phyloP scores from a whole-genome alignment of 75 land plant genomes.

The Pinus tabuliformis region DNA sequence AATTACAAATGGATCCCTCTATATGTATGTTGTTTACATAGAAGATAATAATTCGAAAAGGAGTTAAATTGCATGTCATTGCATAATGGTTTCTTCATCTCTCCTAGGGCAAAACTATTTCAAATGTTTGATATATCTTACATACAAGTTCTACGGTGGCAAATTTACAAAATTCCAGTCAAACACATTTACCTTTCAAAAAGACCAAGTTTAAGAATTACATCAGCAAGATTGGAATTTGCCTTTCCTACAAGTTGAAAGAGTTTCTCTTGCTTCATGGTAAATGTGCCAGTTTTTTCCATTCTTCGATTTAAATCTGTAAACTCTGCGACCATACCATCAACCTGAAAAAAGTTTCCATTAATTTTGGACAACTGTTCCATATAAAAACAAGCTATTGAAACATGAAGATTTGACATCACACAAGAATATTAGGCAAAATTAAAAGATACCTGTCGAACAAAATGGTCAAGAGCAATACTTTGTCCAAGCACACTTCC shows the following conservation, averaged over 20 bases:
- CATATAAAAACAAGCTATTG: background rate
- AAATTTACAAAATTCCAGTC: background rate
- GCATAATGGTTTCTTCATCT: no score
- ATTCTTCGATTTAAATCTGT: slow-evolving; percentile 73
- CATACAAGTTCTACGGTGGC: background rate
- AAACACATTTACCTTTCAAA: slow-evolving; percentile 62
- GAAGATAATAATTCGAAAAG: no score
- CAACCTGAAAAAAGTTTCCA: slow-evolving; percentile 26
- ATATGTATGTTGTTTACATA: no score
- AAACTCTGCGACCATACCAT: slow-evolving; percentile 81
- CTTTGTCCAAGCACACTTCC: slow-evolving; percentile 89
- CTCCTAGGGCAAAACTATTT: no score
- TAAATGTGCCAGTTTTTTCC: slow-evolving; percentile 89
- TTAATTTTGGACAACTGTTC: background rate
- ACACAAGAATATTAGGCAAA: background rate
- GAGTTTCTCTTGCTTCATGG: slow-evolving; percentile 71
- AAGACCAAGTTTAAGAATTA: slow-evolving; percentile 77
- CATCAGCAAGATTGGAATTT: slow-evolving; percentile 85
- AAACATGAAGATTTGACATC: background rate
- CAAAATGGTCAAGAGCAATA: slow-evolving; percentile 82
- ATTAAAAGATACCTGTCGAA: slow-evolving; percentile 50
- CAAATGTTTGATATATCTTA: background rate
- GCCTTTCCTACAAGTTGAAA: slow-evolving; percentile 84
- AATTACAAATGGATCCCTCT: no score
- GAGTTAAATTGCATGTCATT: no score